A percentile compares a stretch with the other conserved stretches of the same genome.
Evolutionary conservation across 768 basidiomycete species (phyloP).

Genomic region (Lactarius trivialis): DNA sequence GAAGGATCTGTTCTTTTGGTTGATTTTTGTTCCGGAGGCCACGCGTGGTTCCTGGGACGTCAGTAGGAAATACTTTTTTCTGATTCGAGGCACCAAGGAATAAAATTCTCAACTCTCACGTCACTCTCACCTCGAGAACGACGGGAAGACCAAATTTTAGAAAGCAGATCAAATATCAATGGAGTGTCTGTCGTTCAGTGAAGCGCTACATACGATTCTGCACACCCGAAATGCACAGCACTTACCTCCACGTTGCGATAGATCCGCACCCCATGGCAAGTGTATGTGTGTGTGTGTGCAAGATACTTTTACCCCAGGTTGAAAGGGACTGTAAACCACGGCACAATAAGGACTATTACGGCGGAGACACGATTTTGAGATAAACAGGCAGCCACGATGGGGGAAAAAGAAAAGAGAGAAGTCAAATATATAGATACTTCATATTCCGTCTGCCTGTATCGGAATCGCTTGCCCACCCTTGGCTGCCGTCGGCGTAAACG

Average conservation of each 20-base stretch:
- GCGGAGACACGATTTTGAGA: neutral
- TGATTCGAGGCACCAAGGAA: too few species aligned
- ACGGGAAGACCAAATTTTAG: too few species aligned
- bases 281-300: neutral
- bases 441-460: conserved; percentile 50
- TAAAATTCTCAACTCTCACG: too few species aligned
- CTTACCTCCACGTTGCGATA: neutral
- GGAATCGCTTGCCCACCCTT: conserved; percentile 74
- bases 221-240: neutral
- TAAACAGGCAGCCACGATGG: neutral
- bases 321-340: neutral
- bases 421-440: conserved; percentile 2
- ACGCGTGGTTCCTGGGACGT: too few species aligned
- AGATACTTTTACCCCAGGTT: neutral
- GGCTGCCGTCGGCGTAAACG: conserved; percentile 81
- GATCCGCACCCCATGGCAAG: neutral
- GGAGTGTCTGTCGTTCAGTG: neutral
- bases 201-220: neutral
- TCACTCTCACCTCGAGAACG: too few species aligned
- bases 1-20: too few species aligned
- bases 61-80: too few species aligned
- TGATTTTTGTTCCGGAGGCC: too few species aligned
- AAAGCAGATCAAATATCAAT: neutral
- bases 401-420: neutral
- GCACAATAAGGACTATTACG: neutral